Base-by-base conservation (phyloP, 2,329 filamentous ascomycete species). In the Xylariales sp. region DNA sequence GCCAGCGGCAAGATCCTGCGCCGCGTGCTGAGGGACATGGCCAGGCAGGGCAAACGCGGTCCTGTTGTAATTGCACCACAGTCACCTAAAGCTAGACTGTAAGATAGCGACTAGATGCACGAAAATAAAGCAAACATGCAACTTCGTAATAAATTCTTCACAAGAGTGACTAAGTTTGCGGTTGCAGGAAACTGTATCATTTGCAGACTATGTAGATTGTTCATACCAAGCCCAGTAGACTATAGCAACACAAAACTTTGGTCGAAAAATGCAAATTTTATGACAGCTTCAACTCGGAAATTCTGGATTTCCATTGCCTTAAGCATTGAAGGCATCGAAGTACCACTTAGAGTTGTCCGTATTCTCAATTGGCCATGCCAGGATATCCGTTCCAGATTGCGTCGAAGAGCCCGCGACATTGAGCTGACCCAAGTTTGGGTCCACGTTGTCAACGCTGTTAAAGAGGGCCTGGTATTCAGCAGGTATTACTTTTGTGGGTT, bases 1-100 rank as follows among this genome's bases (percentile, higher is more conserved):
- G 66, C 76, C 1, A 72, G 70, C 38, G 78, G 78, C 3, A 81
- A 82, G 67, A 78, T 82, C 41, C 55, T 82, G 47, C 67, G 76
- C 40, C 59, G 75, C 27, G 55, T 76, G 14, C 54, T 81, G 44
- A 70, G 66, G 38, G 63, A 72, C 40, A 52, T 53, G 46, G 55
- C 57, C 15, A 57, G 50, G 50, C 47, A 21, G 53, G 49, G 42
- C 36, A 40, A 24, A 18, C 48, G 40, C 40, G 34, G 44, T 3
- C 47, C 52, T 17, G 49, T 56, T 15, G 51, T 48, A 25, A 47
- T 47, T 23, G 47, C 28, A 25, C 8, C 51, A 21, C 43, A 47
- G 6, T 43, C 41, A 21, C 42, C 43, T 6, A 59, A 52, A 44
- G 54, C 61, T n/a, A 65, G 57, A 45, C 45, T 65, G 42, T 64